Percentiles rank a stretch among this genome's conserved stretches.
Conservation (phyloP, 2,329 filamentous ascomycete genomes). For the Hymenoscyphus linearis region DNA sequence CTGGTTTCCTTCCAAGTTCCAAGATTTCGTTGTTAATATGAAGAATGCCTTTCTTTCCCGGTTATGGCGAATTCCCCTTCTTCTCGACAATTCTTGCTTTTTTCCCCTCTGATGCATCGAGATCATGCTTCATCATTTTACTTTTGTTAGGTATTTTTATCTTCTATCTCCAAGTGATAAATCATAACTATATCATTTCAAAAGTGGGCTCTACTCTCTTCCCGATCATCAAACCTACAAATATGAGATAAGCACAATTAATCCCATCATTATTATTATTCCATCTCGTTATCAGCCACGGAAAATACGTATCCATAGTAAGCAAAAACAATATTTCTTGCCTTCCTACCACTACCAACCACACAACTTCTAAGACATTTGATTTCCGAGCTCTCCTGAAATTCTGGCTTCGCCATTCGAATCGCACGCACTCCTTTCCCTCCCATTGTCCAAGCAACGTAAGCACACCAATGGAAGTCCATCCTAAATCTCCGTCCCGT, state of each 20-base stretch:
- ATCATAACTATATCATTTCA: too few relatives aligned
- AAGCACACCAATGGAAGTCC: too few relatives aligned
- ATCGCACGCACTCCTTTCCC: too few relatives aligned
- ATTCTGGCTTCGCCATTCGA: too few relatives aligned
- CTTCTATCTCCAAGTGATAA: neutral
- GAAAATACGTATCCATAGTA: neutral
- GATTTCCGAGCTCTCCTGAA: neutral
- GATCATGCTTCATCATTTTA: neutral
- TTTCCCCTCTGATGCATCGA: neutral
- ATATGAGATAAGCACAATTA: neutral
- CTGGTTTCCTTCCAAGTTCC: neutral
- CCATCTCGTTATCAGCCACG: neutral
- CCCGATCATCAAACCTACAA: neutral
- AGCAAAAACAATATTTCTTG: neutral
- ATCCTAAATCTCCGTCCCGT: too few relatives aligned
- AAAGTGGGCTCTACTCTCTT: too few relatives aligned
- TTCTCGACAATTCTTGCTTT: neutral
- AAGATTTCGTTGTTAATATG: neutral
- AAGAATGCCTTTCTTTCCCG: neutral
- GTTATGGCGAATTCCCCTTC: neutral
- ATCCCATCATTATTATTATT: too few relatives aligned
- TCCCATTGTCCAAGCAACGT: too few relatives aligned
- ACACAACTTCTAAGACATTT: too few relatives aligned
- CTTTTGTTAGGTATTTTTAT: neutral
- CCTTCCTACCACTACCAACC: neutral